Base-by-base conservation (phyloP, 371 early-diverging fungal species). In the Circinella minor region DNA sequence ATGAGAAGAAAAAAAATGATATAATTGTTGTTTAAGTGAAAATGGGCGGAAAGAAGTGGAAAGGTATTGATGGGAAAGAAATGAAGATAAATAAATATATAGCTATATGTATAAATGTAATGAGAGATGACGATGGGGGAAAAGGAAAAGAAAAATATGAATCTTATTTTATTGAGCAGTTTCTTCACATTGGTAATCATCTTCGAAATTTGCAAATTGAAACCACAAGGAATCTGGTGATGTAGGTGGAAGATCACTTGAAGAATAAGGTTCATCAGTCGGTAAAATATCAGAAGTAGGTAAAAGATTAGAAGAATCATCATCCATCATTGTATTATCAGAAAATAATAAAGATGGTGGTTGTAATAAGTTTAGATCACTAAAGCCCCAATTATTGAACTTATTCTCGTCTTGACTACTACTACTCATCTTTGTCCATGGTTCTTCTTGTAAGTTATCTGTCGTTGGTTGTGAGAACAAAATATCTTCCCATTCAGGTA, bases 161-260 rank as follows among this genome's bases (percentile, higher is more conserved):
- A 43, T 43, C 11, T 43, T 43, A 43, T 43, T 43, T 39, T 62
- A 62, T 5, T 64, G 17, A 15, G 36, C 20, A 15, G 36, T n/a
- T 17, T 66, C 66, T n/a, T 67, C 68, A 36, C 73, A 73, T 14
- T 66, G 74, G 64, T 75, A 78, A 47, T 81, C 81, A 48, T 81
- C 77, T 43, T 77, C 78, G 63, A 81, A 81, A 48, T 78, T 81
- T 11, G 81, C 79, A 72, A 81, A 81, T 68, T 81, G 71, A 65
- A 77, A 81, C 81, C 81, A 81, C 38, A 68, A 49, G 9, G 68
- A n/a, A 37, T 68, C 68, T 7, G 60, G 27, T 17, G 37, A 43
- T 3, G 61, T 7, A 3, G 55, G 5, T 5, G 20, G 54, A 3
- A 38, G 3, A 13, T 60, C 68, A 14, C 43, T 43, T 14, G 39